Evolutionary conservation across 1,284 basidiomycete species (phyloP).

Genomic region (Flammula alnicola): DNA sequence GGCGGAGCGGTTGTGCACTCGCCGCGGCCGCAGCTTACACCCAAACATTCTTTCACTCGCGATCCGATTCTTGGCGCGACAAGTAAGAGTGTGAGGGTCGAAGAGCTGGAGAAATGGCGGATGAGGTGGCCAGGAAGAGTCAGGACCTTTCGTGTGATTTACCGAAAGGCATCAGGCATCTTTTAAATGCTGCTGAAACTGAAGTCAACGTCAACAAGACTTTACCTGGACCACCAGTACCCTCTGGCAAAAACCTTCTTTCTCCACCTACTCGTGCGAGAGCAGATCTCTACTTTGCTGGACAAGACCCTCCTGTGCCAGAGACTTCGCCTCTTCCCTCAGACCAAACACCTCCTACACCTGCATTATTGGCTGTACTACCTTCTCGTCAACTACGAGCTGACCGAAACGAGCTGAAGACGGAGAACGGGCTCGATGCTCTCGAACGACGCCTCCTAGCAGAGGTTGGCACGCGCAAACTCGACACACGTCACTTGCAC

Average conservation of each 20-base stretch:
- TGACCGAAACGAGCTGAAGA: slow-evolving; percentile 20
- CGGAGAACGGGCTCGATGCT: slow-evolving; percentile 62
- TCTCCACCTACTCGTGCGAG: slow-evolving; percentile 17
- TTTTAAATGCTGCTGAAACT: slow-evolving; percentile 1
- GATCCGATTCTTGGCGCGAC: slow-evolving; percentile 43
- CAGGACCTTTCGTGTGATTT: slow-evolving; percentile 46
- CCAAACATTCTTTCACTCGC: slow-evolving; percentile 53
- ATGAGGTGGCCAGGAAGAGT: slow-evolving; percentile 47
- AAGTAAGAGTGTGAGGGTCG: slow-evolving; percentile 61
- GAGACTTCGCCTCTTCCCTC: slow-evolving; percentile 28
- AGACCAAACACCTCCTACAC: slow-evolving; percentile 51
- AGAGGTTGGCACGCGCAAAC: slow-evolving; percentile 69
- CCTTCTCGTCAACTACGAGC: slow-evolving; percentile 27
- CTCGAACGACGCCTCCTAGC: slow-evolving; percentile 63
- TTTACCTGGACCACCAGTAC: slow-evolving; percentile 58
- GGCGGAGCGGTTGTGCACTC: slow-evolving; percentile 47
- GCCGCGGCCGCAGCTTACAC: slow-evolving; percentile 63
- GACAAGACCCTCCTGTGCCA: slow-evolving; percentile 4
- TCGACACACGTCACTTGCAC: slow-evolving; percentile 30
- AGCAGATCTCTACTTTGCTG: slow-evolving; percentile 21
- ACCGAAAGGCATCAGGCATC: slow-evolving; percentile 30
- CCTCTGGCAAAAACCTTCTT: slow-evolving; percentile 32
- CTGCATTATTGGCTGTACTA: slow-evolving; percentile 51
- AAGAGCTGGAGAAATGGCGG: slow-evolving; percentile 71
- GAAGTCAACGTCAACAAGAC: slow-evolving; percentile 53